Evolutionary conservation across 1,284 basidiomycete genomes (phyloP).

Genomic region (Wallemia mellicola): DNA sequence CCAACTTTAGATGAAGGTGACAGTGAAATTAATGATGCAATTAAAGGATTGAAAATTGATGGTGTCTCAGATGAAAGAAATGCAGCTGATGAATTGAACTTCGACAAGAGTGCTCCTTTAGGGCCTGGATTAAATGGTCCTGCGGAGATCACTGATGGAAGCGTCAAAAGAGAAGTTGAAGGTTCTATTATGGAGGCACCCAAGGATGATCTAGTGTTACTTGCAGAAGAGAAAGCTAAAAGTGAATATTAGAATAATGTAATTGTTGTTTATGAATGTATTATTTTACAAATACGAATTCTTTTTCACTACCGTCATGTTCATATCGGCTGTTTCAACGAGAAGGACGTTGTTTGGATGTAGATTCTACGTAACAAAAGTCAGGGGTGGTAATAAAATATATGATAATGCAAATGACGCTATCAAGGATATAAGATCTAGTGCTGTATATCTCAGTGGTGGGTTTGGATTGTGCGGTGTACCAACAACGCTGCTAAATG

Average conservation of each 20-base stretch:
- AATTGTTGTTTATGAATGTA: too few relatives aligned
- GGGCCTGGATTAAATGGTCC: neutral
- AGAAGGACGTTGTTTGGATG: too few relatives aligned
- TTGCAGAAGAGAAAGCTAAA: neutral
- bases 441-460: too few relatives aligned
- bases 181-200: neutral
- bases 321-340: too few relatives aligned
- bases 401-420: too few relatives aligned
- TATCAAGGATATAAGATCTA: too few relatives aligned
- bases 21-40: neutral
- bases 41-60: neutral
- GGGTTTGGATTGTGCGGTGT: constrained; percentile 17
- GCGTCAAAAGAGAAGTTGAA: neutral
- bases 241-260: too few relatives aligned
- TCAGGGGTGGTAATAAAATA: too few relatives aligned
- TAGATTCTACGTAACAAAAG: too few relatives aligned
- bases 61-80: neutral
- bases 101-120: neutral
- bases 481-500: constrained; percentile 52
- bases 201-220: neutral
- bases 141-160: neutral
- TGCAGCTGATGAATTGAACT: neutral
- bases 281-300: too few relatives aligned
- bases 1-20: neutral
- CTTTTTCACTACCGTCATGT: too few relatives aligned